Percentiles rank a stretch among this genome's conserved stretches.
Conservation (phyloP, 2,329 filamentous ascomycete genomes). For the Diaporthe velutina region DNA sequence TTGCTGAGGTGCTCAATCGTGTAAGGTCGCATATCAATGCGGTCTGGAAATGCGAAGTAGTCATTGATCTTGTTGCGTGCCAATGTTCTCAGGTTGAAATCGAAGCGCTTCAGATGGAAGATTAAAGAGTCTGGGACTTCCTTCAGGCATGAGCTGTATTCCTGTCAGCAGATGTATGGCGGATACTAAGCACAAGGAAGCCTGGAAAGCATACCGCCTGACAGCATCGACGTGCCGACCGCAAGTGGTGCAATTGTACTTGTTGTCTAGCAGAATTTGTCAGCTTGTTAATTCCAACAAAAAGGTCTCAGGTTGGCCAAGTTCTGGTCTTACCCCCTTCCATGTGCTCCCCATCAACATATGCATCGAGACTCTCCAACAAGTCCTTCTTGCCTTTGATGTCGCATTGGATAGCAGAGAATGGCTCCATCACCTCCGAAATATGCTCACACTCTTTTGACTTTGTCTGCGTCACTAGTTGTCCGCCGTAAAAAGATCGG, state of each 20-base stretch:
- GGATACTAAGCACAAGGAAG: constrained; percentile 6
- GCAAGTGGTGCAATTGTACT: constrained; percentile 96
- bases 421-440: constrained; percentile 89
- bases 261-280: constrained; percentile 76
- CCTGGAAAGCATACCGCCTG: constrained; percentile 71
- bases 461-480: constrained; percentile 93
- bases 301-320: background rate
- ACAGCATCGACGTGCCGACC: constrained; percentile 92
- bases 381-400: constrained; percentile 91
- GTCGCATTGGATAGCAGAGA: constrained; percentile 95
- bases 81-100: constrained; percentile 82
- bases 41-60: constrained; percentile 86
- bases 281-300: background rate
- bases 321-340: constrained; percentile 76
- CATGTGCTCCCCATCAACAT: constrained; percentile 96
- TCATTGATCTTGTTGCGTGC: constrained; percentile 95
- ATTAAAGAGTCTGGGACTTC: constrained; percentile 94
- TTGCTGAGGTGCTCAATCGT: constrained; percentile 87
- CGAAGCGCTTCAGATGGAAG: constrained; percentile 92
- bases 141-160: constrained; percentile 83
- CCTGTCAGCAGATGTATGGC: constrained; percentile 36
- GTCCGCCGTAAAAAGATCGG: constrained; percentile 89
- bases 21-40: constrained; percentile 90
- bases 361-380: constrained; percentile 91
- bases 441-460: constrained; percentile 95